Conservation (phyloP, 331 rosid genomes). For the Ulmus americana region DNA sequence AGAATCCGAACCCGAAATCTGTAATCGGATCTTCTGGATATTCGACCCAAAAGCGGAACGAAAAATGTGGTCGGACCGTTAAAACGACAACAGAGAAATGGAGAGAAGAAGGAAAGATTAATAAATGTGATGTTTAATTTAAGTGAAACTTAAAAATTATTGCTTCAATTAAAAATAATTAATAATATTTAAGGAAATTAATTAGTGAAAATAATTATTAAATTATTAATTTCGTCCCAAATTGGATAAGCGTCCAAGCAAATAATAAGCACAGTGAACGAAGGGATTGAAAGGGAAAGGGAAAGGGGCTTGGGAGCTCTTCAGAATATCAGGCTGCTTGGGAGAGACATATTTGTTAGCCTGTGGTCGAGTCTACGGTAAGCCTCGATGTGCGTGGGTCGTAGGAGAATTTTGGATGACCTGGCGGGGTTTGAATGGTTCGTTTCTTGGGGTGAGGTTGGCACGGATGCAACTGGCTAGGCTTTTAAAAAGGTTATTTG, state of each 20-base stretch:
- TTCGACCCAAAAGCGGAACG: slow-evolving; percentile 7
- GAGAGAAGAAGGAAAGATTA: slow-evolving; percentile 9
- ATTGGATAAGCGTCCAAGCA: slow-evolving; percentile 21
- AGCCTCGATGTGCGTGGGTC: background rate
- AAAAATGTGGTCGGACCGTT: slow-evolving; percentile 5
- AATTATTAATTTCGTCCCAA: background rate
- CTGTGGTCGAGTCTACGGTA: slow-evolving; percentile 6
- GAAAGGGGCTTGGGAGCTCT: slow-evolving; percentile 5
- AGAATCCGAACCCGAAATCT: slow-evolving; percentile 21
- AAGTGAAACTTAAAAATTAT: background rate
- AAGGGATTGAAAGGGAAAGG: slow-evolving; percentile 14
- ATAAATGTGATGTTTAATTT: background rate
- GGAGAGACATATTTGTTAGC: background rate
- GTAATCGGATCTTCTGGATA: slow-evolving; percentile 21
- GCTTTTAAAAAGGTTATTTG: background rate
- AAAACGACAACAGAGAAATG: background rate
- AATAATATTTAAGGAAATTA: background rate
- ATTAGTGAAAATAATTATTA: slow-evolving; percentile 18
- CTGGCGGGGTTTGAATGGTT: slow-evolving; percentile 5
- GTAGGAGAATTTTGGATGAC: background rate
- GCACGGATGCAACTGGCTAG: slow-evolving; percentile 2
- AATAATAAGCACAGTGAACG: background rate
- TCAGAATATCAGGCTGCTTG: background rate
- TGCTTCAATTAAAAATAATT: background rate
- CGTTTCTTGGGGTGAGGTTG: background rate